Conservation (phyloP, 768 basidiomycete genomes). For the Lactarius hatsudake region DNA sequence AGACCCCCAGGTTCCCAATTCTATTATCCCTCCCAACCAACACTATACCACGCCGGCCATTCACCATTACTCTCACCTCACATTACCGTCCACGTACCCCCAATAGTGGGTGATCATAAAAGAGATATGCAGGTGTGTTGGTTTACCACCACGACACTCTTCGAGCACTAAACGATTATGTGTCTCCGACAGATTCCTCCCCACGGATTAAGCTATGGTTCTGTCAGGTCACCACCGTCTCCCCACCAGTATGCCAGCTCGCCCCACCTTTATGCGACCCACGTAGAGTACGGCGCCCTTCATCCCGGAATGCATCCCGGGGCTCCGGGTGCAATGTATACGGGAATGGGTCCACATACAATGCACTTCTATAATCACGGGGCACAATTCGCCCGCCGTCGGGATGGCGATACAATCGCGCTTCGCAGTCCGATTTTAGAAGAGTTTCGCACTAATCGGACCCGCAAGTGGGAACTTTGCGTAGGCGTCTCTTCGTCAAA, state of each 20-base stretch:
- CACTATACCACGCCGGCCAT: slow-evolving; percentile 56
- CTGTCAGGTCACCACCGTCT: slow-evolving; percentile 43
- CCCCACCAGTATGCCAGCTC: slow-evolving; percentile 37
- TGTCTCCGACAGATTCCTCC: slow-evolving; percentile 40
- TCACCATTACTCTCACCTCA: slow-evolving; percentile 56
- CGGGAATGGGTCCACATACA: slow-evolving; percentile 31
- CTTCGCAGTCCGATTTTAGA: slow-evolving; percentile 74
- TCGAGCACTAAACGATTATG: slow-evolving; percentile 42
- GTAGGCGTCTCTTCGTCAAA: slow-evolving; percentile 28
- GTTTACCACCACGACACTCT: slow-evolving; percentile 18
- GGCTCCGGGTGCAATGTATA: slow-evolving; percentile 40
- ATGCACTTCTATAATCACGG: slow-evolving; percentile 33
- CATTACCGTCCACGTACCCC: slow-evolving; percentile 40
- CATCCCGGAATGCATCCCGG: slow-evolving; percentile 38
- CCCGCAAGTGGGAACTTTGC: slow-evolving; percentile 77
- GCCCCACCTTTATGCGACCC: slow-evolving; percentile 38
- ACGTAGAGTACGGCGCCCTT: slow-evolving; percentile 50
- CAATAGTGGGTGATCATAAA: slow-evolving; percentile 52
- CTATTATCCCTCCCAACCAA: slow-evolving; percentile 57
- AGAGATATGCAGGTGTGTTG: slow-evolving; percentile 50
- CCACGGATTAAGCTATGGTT: slow-evolving; percentile 42
- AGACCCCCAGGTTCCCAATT: slow-evolving; percentile 54
- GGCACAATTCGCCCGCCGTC: slow-evolving; percentile 46
- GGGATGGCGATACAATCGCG: slow-evolving; percentile 38
- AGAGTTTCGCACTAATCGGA: slow-evolving; percentile 79